Percentiles rank a stretch among this genome's conserved stretches.
These are phyloP conservation scores for Solanum piurae DNA, from an alignment of 257 asterid species.

Conservation along the genomic window DNA sequence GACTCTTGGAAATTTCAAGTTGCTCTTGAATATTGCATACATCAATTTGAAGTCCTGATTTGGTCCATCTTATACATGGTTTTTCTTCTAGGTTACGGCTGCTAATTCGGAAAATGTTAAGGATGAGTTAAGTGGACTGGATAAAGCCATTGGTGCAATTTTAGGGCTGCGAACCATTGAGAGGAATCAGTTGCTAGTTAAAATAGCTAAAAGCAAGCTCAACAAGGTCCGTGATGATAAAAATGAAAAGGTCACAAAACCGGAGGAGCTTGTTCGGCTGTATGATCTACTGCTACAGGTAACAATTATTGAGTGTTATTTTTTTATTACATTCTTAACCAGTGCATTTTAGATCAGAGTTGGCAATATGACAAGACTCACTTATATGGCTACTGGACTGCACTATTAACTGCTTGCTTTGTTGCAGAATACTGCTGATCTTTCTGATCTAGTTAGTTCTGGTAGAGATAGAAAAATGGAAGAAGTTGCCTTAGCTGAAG, in stretches of 20 bases:
- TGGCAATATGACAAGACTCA: slow-evolving; percentile 3
- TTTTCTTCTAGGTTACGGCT: slow-evolving; percentile 53
- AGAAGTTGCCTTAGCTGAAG: slow-evolving; percentile 78
- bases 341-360: not conserved
- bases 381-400: not conserved
- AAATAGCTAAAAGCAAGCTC: slow-evolving; percentile 72
- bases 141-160: slow-evolving; percentile 88
- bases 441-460: slow-evolving; percentile 82
- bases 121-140: slow-evolving; percentile 95
- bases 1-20: not conserved
- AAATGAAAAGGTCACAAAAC: slow-evolving; percentile 78
- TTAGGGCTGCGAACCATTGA: slow-evolving; percentile 90
- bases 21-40: not conserved
- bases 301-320: not conserved
- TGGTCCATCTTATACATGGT: not conserved
- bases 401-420: slow-evolving; percentile 12
- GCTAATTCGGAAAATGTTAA: slow-evolving; percentile 82
- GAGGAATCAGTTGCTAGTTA: slow-evolving; percentile 81
- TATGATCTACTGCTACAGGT: slow-evolving; percentile 87
- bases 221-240: slow-evolving; percentile 70
- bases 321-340: not conserved
- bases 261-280: slow-evolving; percentile 94
- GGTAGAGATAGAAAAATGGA: slow-evolving; percentile 89
- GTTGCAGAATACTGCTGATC: slow-evolving; percentile 74
- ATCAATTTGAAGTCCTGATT: not conserved